phyloP scores from a whole-genome alignment of 768 basidiomycete genomes.

The Boletellus ananiceps region DNA sequence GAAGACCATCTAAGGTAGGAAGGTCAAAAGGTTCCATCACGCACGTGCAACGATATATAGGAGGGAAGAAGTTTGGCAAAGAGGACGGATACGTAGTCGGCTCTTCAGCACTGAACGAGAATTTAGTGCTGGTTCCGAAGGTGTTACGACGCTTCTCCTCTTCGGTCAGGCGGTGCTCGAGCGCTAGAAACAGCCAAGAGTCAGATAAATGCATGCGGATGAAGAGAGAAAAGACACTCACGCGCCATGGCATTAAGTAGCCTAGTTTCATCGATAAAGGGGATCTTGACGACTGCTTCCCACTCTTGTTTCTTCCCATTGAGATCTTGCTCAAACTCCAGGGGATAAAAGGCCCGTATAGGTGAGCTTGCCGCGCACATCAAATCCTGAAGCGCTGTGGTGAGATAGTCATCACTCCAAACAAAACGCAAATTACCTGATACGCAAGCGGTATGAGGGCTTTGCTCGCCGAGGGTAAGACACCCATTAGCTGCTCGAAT shows the following conservation, averaged over 20 bases:
- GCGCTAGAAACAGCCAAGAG: constrained; percentile 40
- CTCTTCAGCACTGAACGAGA: constrained; percentile 60
- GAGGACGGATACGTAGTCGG: constrained; percentile 83
- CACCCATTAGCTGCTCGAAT: constrained; percentile 97
- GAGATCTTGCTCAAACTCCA: constrained; percentile 86
- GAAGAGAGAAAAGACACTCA: constrained; percentile 23
- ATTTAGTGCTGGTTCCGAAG: constrained; percentile 76
- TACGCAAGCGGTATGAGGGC: constrained; percentile 86
- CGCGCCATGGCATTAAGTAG: constrained; percentile 80
- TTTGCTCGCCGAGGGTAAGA: constrained; percentile 85
- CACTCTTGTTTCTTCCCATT: constrained; percentile 99
- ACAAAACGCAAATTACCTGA: constrained; percentile 44
- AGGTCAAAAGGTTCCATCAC: constrained; percentile 80
- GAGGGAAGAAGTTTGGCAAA: constrained; percentile 91
- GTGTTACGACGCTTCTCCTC: constrained; percentile 76
- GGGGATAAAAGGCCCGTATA: constrained; percentile 92
- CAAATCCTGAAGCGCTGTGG: constrained; percentile 55
- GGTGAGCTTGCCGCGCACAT: constrained; percentile 84
- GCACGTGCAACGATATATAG: constrained; percentile 76
- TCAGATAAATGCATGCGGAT: background rate
- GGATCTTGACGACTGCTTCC: constrained; percentile 99
- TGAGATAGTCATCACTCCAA: background rate
- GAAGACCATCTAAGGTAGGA: constrained; percentile 79
- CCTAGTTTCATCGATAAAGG: constrained; percentile 85
- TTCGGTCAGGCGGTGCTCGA: constrained; percentile 68